These are phyloP conservation scores for Pseudoperonospora humuli DNA, from an alignment of 352 stramenopile species.

Conservation along the genomic window DNA sequence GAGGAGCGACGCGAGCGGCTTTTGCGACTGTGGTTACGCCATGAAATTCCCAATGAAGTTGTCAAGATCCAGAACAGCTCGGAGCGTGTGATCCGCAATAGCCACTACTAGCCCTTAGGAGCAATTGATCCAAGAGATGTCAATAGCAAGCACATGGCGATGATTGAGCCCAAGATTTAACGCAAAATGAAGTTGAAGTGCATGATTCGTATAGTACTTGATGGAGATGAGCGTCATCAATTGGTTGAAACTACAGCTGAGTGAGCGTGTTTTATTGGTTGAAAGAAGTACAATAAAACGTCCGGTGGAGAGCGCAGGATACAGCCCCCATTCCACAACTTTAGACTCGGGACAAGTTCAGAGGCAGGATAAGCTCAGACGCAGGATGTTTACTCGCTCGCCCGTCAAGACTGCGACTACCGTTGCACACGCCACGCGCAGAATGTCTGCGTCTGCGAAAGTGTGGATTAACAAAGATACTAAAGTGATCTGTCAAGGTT, in stretches of 20 bases:
- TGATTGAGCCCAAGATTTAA: too few species aligned
- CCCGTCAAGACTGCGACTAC: conserved; percentile 38
- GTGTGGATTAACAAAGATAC: conserved; percentile 99
- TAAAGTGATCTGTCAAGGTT: conserved; percentile 98
- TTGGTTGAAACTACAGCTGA: conserved; percentile 1
- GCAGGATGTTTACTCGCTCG: conserved; percentile 50
- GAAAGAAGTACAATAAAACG: conserved; percentile 1
- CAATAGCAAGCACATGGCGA: neutral
- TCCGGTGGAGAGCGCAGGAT: conserved; percentile 18
- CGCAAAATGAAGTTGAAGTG: too few species aligned
- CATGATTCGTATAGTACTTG: too few species aligned
- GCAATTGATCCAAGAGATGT: too few species aligned
- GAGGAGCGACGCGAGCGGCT: conserved; percentile 59
- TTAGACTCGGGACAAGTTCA: conserved; percentile 9
- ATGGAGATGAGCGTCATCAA: too few species aligned
- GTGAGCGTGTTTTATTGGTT: conserved; percentile 6
- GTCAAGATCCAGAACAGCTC: conserved; percentile 86
- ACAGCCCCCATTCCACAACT: conserved; percentile 9
- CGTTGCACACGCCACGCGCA: conserved; percentile 37
- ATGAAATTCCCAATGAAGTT: conserved; percentile 83
- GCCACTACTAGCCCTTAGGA: conserved; percentile 41
- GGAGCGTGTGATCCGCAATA: conserved; percentile 84
- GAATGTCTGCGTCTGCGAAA: conserved; percentile 93
- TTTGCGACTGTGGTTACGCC: conserved; percentile 63
- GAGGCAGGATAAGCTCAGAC: neutral